Evolutionary conservation across 2,329 filamentous ascomycete species (phyloP), one percentile per base, ranked within the genome.

Genomic region (Diatrype stigma): DNA sequence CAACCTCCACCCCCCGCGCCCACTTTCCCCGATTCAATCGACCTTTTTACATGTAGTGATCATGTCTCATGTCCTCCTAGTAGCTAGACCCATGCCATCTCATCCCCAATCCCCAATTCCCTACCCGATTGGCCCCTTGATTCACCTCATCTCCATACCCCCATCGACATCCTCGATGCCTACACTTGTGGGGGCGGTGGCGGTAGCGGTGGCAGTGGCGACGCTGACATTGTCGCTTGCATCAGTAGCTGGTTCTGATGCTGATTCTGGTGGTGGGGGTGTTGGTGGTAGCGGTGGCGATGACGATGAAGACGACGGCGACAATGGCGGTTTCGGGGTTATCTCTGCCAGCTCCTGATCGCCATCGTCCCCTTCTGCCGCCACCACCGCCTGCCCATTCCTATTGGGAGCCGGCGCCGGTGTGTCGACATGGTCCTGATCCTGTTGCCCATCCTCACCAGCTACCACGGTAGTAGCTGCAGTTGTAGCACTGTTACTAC

Each of bases 331-430:
- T n/a, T 22, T 42, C 17, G 45, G 49, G 38, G 59, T 46, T 52
- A 64, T 61, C 44, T 62, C 60, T 38, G 59, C 52, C 58, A 63
- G 52, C 38, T 63, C 61, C 49, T 61, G 59, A 19, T 61, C 62
- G 46, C 37, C 42, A 30, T 10, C 26, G 26, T 10, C 26, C 10
- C 26, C 26, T 30, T n/a, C n/a, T 30, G 26, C 26, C 10, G 10
- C 10, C 26, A 30, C 10, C 26, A 30, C 26, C n/a, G n/a, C n/a
- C n/a, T n/a, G n/a, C n/a, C n/a, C n/a, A n/a, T n/a, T 30, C 26
- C 10, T 30, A 30, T 30, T 30, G 6, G 26, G 5, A 7, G 42
- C 26, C 22, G 6, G 14, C n/a, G n/a, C n/a, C n/a, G n/a, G n/a
- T n/a, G n/a, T 44, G n/a, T 14, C 40, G 6, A 11, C 40, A 22